These are phyloP conservation scores for Apiotrichum brassicae DNA, from an alignment of 1,284 basidiomycete species.

Conservation along the genomic window DNA sequence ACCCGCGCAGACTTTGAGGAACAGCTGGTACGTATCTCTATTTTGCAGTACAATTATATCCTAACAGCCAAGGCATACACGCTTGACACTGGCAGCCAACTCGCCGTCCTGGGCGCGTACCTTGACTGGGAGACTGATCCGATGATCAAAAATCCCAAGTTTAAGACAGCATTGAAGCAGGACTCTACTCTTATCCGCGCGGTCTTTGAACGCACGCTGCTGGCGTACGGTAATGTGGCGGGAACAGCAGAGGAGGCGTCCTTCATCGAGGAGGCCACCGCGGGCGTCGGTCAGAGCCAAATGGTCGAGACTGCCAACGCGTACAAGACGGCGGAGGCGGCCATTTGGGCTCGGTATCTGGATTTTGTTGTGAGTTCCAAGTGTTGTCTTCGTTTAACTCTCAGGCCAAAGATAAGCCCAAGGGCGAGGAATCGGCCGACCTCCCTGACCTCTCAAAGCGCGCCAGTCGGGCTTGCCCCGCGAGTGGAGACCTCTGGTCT, in stretches of 20 bases:
- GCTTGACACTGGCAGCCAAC: conserved; percentile 17
- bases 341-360: conserved; percentile 36
- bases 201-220: conserved; percentile 71
- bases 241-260: conserved; percentile 46
- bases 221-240: conserved; percentile 52
- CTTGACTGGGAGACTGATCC: conserved; percentile 41
- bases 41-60: background rate
- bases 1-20: conserved; percentile 40
- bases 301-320: conserved; percentile 21
- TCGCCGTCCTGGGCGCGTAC: conserved; percentile 28
- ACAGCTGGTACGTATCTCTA: conserved; percentile 25
- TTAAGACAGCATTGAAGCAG: conserved; percentile 16
- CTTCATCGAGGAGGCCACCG: conserved; percentile 57
- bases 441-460: conserved; percentile 47
- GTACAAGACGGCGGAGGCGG: conserved; percentile 38
- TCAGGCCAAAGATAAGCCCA: conserved; percentile 22
- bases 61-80: conserved; percentile 15
- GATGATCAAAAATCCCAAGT: conserved; percentile 53
- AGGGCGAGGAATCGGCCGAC: conserved; percentile 60
- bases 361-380: conserved; percentile 27
- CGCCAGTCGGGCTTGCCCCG: conserved; percentile 37
- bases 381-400: conserved; percentile 39
- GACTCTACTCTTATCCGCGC: conserved; percentile 58
- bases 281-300: conserved; percentile 4
- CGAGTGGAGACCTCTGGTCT: conserved; percentile 33